Evolutionary conservation across 306 rosid species (phyloP).

Genomic region (Lagenaria siceraria): DNA sequence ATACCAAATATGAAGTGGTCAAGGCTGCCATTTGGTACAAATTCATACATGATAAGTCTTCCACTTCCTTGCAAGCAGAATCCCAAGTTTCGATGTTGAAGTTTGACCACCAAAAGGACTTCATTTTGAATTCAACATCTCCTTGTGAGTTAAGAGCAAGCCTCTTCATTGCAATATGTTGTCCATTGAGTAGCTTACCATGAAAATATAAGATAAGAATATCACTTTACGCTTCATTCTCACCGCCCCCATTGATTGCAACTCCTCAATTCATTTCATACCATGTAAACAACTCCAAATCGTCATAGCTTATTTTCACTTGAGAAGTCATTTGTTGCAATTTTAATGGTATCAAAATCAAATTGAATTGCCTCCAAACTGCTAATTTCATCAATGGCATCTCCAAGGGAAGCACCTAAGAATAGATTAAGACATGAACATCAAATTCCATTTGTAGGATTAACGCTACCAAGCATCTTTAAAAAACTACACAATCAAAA

Average conservation of each 20-base stretch:
- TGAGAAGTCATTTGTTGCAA: no score
- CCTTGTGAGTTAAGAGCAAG: not conserved
- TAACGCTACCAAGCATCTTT: not conserved
- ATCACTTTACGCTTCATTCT: not conserved
- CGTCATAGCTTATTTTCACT: no score
- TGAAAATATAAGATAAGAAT: not conserved
- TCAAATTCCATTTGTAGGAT: not conserved
- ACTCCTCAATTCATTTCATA: no score
- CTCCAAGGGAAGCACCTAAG: not conserved
- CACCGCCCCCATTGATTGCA: not conserved
- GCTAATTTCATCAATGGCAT: not conserved
- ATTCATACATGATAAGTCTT: not conserved
- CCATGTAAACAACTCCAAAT: no score
- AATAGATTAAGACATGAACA: not conserved
- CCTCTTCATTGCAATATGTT: not conserved
- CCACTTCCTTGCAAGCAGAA: not conserved
- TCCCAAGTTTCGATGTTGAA: not conserved
- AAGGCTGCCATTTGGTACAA: conserved; percentile 1
- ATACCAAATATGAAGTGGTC: conserved; percentile 2
- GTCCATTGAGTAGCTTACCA: no score
- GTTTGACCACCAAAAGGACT: not conserved
- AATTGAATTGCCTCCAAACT: not conserved
- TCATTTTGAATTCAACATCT: not conserved
- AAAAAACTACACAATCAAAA: not conserved
- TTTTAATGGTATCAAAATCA: conserved; percentile 15